Evolutionary conservation across 495 filamentous ascomycete genomes (phyloP), one percentile per base, ranked within the genome.

Genomic region (Xylaria intraflava): DNA sequence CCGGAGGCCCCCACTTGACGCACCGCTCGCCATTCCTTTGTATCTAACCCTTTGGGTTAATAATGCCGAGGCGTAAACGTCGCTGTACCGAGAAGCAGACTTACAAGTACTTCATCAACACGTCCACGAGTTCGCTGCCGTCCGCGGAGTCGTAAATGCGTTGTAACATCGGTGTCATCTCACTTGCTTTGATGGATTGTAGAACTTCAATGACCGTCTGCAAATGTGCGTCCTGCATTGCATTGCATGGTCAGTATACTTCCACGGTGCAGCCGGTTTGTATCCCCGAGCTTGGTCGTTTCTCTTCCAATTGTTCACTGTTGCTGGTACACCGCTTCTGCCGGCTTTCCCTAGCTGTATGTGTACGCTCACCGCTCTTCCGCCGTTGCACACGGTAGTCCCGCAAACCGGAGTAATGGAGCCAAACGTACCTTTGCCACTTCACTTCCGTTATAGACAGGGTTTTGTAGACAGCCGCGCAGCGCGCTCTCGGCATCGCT

Each of bases 401-500:
- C 38, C 10, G 17, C 33, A 36, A 24, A 23, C 43, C 51, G 51
- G 14, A 19, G 31, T 22, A 19, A 24, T 3, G 11, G 23, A 42
- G 45, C 16, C 49, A 23, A 43, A 49, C 75, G 36, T 62, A 84
- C 82, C 78, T 93, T 95, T 24, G 88, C 88, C 57, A 72, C 69
- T 51, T 86, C 84, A 63, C 84, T 82, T 20, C 83, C 73, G 51
- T 68, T 71, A 61, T 78, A 78, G 30, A 76, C 73, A 30, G 75
- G 69, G 53, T 78, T 86, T 73, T 95, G 90, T 51, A 95, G 76
- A 41, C 84, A 88, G 2, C 83, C 78, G 58, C 85, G 80, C 65
- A 96, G 73, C 0, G 90, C 90, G 24, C 88, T 89, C 69, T 93
- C 90, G 41, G 83, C 71, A 71, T 96, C 90, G 33, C 90, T 89